Base-by-base conservation (phyloP, 345 rosid genomes). In the Murraya paniculata region DNA sequence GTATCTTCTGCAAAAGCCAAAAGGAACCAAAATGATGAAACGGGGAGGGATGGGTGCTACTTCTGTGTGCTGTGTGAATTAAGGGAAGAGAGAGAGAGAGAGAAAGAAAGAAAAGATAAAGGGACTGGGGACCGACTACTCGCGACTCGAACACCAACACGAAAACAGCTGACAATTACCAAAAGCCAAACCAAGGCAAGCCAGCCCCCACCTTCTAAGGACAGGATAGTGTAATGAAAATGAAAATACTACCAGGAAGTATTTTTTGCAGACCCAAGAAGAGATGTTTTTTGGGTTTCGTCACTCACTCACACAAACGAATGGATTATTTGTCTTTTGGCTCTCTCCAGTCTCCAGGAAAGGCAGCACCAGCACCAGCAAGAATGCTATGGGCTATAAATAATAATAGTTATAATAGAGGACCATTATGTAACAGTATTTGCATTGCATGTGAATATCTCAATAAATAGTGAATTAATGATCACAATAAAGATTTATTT, bases 321-420 rank as follows among this genome's bases (percentile, higher is more conserved):
- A 82, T 68, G 60, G 82, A 83, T 73, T 48, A 71, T 76, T 68
- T 87, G 85, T 80, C 90, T 74, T 85, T 71, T 80, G 86, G 89
- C 87, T 77, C 86, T 85, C 88, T 78, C 74, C 77, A 68, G 78
- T 85, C 88, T 78, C 74, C 77, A 68, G 78, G 80, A 72, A 81
- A 81, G 77, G 89, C 84, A 74, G 80, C 27, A 10, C 84, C 62
- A 25, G 25, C 69, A 21, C 27, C 50, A 45, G 50, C 39, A 8
- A 35, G 21, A 36, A 6, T 22, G 74, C 75, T 77, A 50, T 41
- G 48, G 78, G 60, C 73, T 64, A 64, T 6, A 28, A 14, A 61
- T 13, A 53, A 53, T 53, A 53, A 18, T 53, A 18, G 4, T 16
- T 19, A 5, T 5, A 53, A 19, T 18, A 6, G 22, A 53, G 57